Percentiles rank a stretch among this genome's conserved stretches.
These are phyloP conservation scores for Populus simonii DNA, from an alignment of 345 rosid genomes.

Conservation along the genomic window DNA sequence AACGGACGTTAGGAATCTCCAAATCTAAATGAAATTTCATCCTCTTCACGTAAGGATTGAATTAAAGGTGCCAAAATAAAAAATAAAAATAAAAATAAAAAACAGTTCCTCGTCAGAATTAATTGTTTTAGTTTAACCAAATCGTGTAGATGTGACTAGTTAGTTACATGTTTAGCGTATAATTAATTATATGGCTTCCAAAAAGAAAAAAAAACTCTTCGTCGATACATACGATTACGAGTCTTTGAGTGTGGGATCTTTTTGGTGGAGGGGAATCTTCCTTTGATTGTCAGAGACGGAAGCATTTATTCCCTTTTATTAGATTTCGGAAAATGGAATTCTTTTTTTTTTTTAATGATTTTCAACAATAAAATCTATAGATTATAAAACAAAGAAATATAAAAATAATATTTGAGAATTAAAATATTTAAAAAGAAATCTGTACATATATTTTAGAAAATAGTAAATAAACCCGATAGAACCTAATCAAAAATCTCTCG, in stretches of 20 bases:
- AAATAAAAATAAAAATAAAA: too few relatives aligned
- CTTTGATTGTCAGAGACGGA: conserved; percentile 76
- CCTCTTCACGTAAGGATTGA: conserved; percentile 5
- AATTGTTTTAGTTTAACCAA: too few relatives aligned
- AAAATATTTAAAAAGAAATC: too few relatives aligned
- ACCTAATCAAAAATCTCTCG: too few relatives aligned
- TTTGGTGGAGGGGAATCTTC: conserved; percentile 35
- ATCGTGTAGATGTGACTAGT: background rate
- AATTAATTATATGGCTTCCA: background rate
- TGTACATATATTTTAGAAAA: too few relatives aligned
- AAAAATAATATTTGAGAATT: too few relatives aligned
- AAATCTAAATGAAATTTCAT: conserved; percentile 21
- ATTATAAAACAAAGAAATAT: too few relatives aligned
- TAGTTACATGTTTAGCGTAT: background rate
- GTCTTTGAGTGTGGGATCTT: background rate
- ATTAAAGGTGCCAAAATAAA: conserved; percentile 19
- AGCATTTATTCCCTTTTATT: conserved; percentile 62
- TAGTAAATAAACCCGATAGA: too few relatives aligned
- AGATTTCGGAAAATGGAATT: conserved; percentile 22
- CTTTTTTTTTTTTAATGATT: conserved; percentile 6
- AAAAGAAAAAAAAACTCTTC: background rate
- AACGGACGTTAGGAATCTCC: conserved; percentile 37
- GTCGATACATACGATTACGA: background rate
- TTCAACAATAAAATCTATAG: too few relatives aligned
- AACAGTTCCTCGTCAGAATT: too few relatives aligned